phyloP scores from a whole-genome alignment of 768 basidiomycete genomes.

The Collybia mongolica region DNA sequence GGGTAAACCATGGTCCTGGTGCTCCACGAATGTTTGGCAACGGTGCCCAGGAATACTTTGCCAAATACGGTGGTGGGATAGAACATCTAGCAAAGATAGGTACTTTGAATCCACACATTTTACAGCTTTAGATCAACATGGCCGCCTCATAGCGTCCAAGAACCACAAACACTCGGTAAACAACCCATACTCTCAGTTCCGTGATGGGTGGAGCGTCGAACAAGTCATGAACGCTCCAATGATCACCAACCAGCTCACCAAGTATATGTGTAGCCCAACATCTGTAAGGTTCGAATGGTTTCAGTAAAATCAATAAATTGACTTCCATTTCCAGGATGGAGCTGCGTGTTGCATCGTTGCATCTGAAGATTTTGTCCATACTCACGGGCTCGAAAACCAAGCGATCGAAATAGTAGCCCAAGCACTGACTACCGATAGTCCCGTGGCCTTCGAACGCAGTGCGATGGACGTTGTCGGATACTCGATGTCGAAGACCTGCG shows the following conservation, averaged over 20 bases:
- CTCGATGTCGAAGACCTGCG: constrained; percentile 66
- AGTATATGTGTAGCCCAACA: constrained; percentile 87
- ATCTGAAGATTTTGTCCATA: constrained; percentile 75
- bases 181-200: constrained; percentile 87
- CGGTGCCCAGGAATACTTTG: constrained; percentile 74
- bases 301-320: too few relatives aligned
- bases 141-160: constrained; percentile 58
- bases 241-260: constrained; percentile 73
- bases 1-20: constrained; percentile 65
- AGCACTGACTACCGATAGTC: constrained; percentile 64
- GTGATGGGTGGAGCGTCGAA: constrained; percentile 72
- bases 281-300: constrained; percentile 40
- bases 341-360: constrained; percentile 77
- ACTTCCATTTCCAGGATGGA: constrained; percentile 48
- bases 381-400: constrained; percentile 76
- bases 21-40: constrained; percentile 77
- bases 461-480: constrained; percentile 85
- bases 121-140: background rate
- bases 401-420: constrained; percentile 80
- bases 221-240: constrained; percentile 65
- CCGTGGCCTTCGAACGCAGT: constrained; percentile 62
- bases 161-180: constrained; percentile 81
- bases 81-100: constrained; percentile 78
- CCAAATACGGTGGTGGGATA: constrained; percentile 66
- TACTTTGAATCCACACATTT: constrained; percentile 24